Evolutionary conservation across 371 early-diverging fungal species (phyloP), one percentile per base, ranked within the genome.

Genomic region (Polyrhizophydium stewartii): DNA sequence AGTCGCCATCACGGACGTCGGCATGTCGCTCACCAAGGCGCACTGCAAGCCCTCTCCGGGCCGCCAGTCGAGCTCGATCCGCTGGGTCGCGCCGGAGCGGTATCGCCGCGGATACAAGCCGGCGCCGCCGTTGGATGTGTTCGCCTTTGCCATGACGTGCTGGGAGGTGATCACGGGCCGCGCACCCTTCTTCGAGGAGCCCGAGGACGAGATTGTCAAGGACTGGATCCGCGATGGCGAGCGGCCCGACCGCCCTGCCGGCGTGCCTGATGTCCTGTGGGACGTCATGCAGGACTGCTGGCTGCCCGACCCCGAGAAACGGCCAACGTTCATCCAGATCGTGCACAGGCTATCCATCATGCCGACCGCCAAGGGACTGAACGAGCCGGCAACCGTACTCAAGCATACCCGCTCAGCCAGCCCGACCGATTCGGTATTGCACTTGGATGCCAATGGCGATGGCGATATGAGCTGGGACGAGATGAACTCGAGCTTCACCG

Each of bases 401-500:
- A n/a, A n/a, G n/a, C n/a, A n/a, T n/a, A n/a, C n/a, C n/a, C n/a
- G n/a, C n/a, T n/a, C n/a, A n/a, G n/a, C n/a, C n/a, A n/a, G n/a
- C n/a, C n/a, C n/a, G n/a, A n/a, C n/a, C n/a, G n/a, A n/a, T n/a
- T n/a, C n/a, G n/a, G n/a, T n/a, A n/a, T n/a, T n/a, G n/a, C n/a
- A n/a, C n/a, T n/a, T n/a, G n/a, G n/a, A n/a, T n/a, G n/a, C n/a
- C n/a, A n/a, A n/a, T n/a, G n/a, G n/a, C n/a, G n/a, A n/a, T n/a
- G n/a, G n/a, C n/a, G n/a, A n/a, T n/a, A n/a, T n/a, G n/a, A 43
- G 32, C 27, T 49, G 47, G 56, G 56, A 31, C 12, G 21, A 19
- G 17, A 55, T 21, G 43, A 53, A 10, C 16, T 55, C n/a, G 56
- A 53, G 25, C 53, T 61, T n/a, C n/a, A n/a, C n/a, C n/a, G n/a